phyloP scores from a whole-genome alignment of 2,329 filamentous ascomycete genomes.

The Thelonectria rubi region DNA sequence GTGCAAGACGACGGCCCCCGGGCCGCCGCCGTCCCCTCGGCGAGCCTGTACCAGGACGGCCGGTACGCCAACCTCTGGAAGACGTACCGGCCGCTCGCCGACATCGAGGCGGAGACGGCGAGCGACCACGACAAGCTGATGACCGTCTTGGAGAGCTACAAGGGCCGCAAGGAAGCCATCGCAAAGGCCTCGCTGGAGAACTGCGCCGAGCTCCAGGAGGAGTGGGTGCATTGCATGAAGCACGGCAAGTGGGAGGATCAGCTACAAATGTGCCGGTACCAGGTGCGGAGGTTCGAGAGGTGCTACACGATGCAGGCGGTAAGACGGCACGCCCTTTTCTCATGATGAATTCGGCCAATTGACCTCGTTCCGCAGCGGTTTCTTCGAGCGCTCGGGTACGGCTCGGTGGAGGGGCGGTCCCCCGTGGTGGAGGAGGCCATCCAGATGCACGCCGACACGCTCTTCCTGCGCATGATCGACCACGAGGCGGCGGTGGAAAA shows the following conservation, averaged over 20 bases:
- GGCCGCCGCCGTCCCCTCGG: slow-evolving; percentile 52
- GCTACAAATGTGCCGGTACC: slow-evolving; percentile 81
- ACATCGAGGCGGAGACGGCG: slow-evolving; percentile 74
- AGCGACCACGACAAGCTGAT: slow-evolving; percentile 82
- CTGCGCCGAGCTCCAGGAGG: slow-evolving; percentile 86
- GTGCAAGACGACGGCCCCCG: slow-evolving; percentile 22
- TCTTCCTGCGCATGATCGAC: slow-evolving; percentile 87
- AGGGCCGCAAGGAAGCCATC: slow-evolving; percentile 80
- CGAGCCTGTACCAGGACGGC: slow-evolving; percentile 67
- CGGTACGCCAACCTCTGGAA: slow-evolving; percentile 89
- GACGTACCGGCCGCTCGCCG: slow-evolving; percentile 78
- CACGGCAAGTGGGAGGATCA: slow-evolving; percentile 72
- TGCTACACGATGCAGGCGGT: slow-evolving; percentile 92
- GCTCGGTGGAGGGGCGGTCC: slow-evolving; percentile 71
- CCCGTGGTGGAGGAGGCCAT: slow-evolving; percentile 82
- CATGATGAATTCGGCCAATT: slow-evolving; percentile 2
- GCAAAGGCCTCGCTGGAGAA: slow-evolving; percentile 89
- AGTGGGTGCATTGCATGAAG: slow-evolving; percentile 83
- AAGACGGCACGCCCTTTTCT: slow-evolving; percentile 39
- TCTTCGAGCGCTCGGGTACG: slow-evolving; percentile 88
- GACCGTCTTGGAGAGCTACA: slow-evolving; percentile 84
- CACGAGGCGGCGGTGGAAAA: slow-evolving; percentile 81
- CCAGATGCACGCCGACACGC: slow-evolving; percentile 92
- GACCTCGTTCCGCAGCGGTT: slow-evolving; percentile 69
- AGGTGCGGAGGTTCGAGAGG: slow-evolving; percentile 81